Percentiles rank a stretch among this genome's conserved stretches.
Evolutionary conservation across 2,329 filamentous ascomycete species (phyloP).

Genomic region (Pseudogymnoascus sp.): DNA sequence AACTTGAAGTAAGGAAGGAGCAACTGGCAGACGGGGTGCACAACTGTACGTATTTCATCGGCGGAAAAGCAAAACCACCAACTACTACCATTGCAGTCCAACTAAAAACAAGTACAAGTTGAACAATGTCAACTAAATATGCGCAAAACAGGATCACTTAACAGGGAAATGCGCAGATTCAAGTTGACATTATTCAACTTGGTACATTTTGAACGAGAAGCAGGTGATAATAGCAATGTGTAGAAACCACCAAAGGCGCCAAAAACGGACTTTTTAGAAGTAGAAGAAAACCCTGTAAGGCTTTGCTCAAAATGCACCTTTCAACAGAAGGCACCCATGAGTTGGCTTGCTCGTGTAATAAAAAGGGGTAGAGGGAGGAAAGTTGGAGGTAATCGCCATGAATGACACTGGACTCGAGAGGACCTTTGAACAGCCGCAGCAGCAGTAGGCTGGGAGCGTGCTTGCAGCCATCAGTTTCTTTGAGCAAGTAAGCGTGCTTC

Average conservation of each 20-base stretch:
- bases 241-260: neutral
- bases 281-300: too few relatives aligned
- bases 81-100: neutral
- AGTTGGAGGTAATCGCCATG: too few relatives aligned
- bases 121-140: neutral
- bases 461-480: neutral
- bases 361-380: too few relatives aligned
- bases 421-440: neutral
- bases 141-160: neutral
- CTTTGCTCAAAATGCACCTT: too few relatives aligned
- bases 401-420: too few relatives aligned
- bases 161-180: neutral
- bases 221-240: neutral
- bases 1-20: neutral
- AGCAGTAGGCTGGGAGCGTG: neutral
- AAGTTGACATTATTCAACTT: neutral
- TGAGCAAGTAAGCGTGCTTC: neutral
- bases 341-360: too few relatives aligned
- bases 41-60: neutral
- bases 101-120: neutral
- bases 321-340: too few relatives aligned
- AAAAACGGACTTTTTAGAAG: neutral
- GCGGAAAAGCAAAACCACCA: neutral
- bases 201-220: neutral
- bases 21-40: neutral